Base-by-base conservation (phyloP, 768 basidiomycete species). In the Tulasnella calospora region DNA sequence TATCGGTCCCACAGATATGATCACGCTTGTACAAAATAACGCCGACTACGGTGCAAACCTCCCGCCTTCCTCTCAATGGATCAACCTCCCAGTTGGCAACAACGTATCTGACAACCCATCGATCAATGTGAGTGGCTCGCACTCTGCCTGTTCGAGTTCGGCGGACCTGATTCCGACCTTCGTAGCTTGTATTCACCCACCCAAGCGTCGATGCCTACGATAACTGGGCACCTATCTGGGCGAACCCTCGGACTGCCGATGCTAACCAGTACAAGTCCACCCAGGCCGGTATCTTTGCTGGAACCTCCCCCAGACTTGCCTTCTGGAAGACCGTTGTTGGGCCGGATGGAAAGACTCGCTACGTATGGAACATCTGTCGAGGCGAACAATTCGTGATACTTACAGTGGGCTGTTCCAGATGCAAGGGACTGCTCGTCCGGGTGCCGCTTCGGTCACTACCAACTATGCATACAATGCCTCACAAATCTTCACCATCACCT, bases 401-500 rank as follows among this genome's bases (percentile, higher is more conserved):
- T 90, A 87, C 82, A 89, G 90, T 79, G 83, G 83, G 21, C 35
- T 72, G 15, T 79, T 30, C 40, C 74, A 89, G 89, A 81, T 88
- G 69, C 90, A 91, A 87, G 90, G 90, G 44, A 91, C 90, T 19
- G 89, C 87, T 47, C 88, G 89, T 27, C 90, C 90, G 19, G 90
- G 90, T 71, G 89, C 88, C 12, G 87, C 87, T 8, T 88, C 86
- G 3, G 84, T 88, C 73, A 86, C 85, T 44, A 89, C 89, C 2
- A 80, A 80, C 7, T 85, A 86, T 80, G 85, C 89, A 3, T 91
- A 87, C 82, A 90, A 91, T 80, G 84, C 84, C 38, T 69, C 72
- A 41, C 61, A 88, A 82, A 87, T 89, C 75, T 89, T 90, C 84
- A 90, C 90, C 0, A 90, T 91, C 83, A 91, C 90, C 0, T 82